Percentiles rank a stretch among this genome's conserved stretches.
phyloP scores from a whole-genome alignment of 805 yeast genomes.

The Suhomyces xylopsoci region DNA sequence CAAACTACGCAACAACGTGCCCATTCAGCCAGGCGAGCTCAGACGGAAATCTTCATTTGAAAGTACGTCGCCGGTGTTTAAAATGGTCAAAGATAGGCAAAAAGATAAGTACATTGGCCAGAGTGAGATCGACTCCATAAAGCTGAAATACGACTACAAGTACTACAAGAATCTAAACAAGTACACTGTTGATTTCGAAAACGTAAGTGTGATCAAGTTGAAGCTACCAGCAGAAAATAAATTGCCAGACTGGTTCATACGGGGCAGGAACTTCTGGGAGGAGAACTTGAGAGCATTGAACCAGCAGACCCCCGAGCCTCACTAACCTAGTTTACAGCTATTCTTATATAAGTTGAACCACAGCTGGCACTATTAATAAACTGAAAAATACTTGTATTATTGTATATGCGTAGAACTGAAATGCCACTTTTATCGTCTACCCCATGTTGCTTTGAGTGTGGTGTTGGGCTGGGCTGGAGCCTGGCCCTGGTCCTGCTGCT shows the following conservation, averaged over 20 bases:
- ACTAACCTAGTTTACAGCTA: background rate
- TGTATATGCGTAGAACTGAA: background rate
- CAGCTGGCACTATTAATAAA: background rate
- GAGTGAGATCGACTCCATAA: slow-evolving; percentile 10
- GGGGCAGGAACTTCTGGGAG: slow-evolving; percentile 68
- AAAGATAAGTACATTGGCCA: slow-evolving; percentile 6
- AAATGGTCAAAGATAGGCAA: slow-evolving; percentile 1
- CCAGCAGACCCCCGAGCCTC: background rate
- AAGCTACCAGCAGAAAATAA: slow-evolving; percentile 58
- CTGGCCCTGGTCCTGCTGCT: slow-evolving; percentile 4
- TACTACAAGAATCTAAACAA: slow-evolving; percentile 44
- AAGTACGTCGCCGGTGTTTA: slow-evolving; percentile 4
- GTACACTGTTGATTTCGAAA: slow-evolving; percentile 28
- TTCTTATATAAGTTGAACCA: background rate
- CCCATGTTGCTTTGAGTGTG: slow-evolving; percentile 24
- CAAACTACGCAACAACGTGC: slow-evolving; percentile 14
- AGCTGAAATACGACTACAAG: slow-evolving; percentile 26
- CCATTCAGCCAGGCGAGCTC: slow-evolving; percentile 10
- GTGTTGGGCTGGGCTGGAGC: slow-evolving; percentile 6
- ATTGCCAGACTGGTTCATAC: slow-evolving; percentile 74
- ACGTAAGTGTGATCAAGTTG: slow-evolving; percentile 40
- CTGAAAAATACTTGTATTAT: background rate
- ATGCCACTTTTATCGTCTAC: slow-evolving; percentile 10
- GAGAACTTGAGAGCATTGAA: slow-evolving; percentile 12
- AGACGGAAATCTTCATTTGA: slow-evolving; percentile 2